Evolutionary conservation across 805 yeast species (phyloP), one percentile per base, ranked within the genome.

Genomic region (Jamesozyma gamospora): DNA sequence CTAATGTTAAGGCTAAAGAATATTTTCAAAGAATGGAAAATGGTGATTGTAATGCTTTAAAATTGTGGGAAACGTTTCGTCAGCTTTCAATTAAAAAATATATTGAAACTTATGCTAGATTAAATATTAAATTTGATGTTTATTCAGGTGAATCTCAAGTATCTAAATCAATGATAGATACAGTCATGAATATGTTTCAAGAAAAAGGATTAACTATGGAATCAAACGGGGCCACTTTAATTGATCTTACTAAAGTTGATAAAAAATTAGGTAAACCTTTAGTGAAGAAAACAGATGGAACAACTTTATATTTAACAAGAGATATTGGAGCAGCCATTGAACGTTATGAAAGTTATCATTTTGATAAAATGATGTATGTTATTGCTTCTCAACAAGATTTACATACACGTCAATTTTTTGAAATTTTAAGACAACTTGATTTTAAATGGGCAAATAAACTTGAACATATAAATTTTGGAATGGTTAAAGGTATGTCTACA

Each of bases 141-240:
- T 90, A 92, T 64, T 82, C 95, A 6, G 98, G 98, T 46, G 98
- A 90, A 65, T 88, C 97, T 16, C 95, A 85, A 65, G 95, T 90
- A 36, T 71, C 92, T 6, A 75, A 74, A 53, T 80, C 77, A 42
- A 59, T 67, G 21, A 84, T 90, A 83, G 67, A 74, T 41, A 60
- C 69, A 33, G 95, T 81, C 37, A 65, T 77, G 28, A 66, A 75
- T 35, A 54, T 67, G 31, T 76, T 92, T 53, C 67, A 72, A 35
- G 79, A 79, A 55, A 79, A 75, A 55, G 77, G 78, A 4, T 69
- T 90, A 55, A 70, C 84, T 21, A 77, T 79, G 44, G 94, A 79
- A 62, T 96, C 88, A 63, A 77, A 78, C 56, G 97, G 97, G 48
- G 97, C 98, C 28, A 66, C 76, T 52, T 70, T 92, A 44, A 82